phyloP scores from a whole-genome alignment of 2,329 filamentous ascomycete species.

The Truncatella angustata region DNA sequence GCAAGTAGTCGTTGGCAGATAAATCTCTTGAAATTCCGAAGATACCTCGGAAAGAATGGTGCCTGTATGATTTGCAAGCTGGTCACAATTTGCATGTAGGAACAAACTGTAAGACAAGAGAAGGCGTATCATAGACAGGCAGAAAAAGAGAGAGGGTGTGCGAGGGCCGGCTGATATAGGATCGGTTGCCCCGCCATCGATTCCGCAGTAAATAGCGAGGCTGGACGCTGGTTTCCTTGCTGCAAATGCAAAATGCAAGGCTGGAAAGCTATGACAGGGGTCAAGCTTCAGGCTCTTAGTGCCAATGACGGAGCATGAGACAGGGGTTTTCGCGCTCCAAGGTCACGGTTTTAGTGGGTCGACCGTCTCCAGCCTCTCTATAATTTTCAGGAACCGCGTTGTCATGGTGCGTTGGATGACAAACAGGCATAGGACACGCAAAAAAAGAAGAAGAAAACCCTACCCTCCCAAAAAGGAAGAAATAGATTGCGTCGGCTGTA shows the following conservation, averaged over 20 bases:
- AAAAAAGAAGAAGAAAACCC: not conserved
- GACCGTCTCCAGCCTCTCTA: not conserved
- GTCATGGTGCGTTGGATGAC: not conserved
- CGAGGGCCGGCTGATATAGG: not conserved
- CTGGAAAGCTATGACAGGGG: conserved; percentile 15
- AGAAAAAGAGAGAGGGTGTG: not conserved
- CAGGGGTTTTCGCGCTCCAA: conserved; percentile 1
- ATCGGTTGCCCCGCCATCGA: conserved; percentile 48
- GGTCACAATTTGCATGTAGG: not conserved
- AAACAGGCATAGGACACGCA: not conserved
- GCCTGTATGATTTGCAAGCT: not conserved
- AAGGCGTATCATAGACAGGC: too few relatives aligned
- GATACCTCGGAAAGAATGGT: not conserved
- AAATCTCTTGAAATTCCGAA: not conserved
- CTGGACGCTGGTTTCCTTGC: conserved; percentile 24
- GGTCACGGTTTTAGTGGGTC: not conserved
- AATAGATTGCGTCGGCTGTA: too few relatives aligned
- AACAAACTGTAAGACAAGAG: not conserved
- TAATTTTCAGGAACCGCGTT: not conserved
- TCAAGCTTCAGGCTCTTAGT: not conserved
- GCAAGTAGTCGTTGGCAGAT: too few relatives aligned
- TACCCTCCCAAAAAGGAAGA: too few relatives aligned
- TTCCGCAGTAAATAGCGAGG: conserved; percentile 36
- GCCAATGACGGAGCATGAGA: conserved; percentile 5
- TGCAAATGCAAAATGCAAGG: conserved; percentile 31